Conservation (phyloP, 352 stramenopile species). For the Phytophthora niederhauseri region DNA sequence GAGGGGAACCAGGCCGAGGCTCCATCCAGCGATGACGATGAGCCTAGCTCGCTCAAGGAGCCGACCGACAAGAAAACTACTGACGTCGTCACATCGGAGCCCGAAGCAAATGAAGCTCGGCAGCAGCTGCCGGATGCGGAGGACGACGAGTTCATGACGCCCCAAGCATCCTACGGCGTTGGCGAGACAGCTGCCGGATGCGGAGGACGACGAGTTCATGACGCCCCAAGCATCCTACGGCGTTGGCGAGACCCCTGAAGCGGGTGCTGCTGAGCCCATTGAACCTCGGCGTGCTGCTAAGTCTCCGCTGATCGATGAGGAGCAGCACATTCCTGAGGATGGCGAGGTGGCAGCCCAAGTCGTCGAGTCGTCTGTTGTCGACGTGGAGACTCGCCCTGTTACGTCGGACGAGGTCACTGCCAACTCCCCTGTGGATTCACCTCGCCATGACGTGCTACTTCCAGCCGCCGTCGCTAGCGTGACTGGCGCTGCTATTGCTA, state of each 20-base stretch:
- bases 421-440: background rate
- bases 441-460: background rate
- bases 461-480: background rate
- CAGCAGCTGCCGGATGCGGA: background rate
- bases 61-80: background rate
- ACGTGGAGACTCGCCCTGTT: background rate
- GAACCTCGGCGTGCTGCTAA: background rate
- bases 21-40: background rate
- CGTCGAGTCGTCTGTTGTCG: background rate
- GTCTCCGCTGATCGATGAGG: background rate
- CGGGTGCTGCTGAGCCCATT: background rate
- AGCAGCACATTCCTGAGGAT: background rate
- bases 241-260: background rate
- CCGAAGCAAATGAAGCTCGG: background rate
- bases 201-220: slow-evolving; percentile 6
- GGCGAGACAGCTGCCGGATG: background rate
- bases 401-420: background rate
- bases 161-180: background rate
- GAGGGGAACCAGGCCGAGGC: background rate
- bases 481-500: background rate
- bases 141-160: slow-evolving; percentile 6
- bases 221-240: background rate
- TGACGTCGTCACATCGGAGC: background rate
- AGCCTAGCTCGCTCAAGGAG: background rate
- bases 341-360: background rate